Base-by-base conservation (phyloP, 2,329 filamentous ascomycete species). In the Emmonsiellopsis sp. region DNA sequence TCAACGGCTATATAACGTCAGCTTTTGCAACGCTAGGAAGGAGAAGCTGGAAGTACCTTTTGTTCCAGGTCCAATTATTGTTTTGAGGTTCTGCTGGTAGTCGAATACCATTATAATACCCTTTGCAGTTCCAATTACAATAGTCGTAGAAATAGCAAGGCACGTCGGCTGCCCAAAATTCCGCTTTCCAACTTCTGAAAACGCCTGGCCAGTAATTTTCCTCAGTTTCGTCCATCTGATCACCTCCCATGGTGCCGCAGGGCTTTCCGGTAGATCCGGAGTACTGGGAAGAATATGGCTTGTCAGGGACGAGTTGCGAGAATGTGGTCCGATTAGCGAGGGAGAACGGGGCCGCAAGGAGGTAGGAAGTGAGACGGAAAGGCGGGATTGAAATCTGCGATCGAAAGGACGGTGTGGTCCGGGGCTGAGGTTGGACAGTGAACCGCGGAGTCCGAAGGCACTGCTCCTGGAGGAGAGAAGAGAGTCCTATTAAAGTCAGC, bases 81-180 rank as follows among this genome's bases (percentile, higher is more conserved):
- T 85, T 71, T 95, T 96, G 54, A 97, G 74, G 61, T 87, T 93
- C 71, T 98, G 93, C 68, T 94, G 89, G 69, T 96, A 97, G 74
- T 98, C 94, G 73, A 98, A 98, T 55, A 97, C 84, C 65, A 98
- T 76, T 54, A 97, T 87, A 68, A 96, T 85, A 52, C 94, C 93
- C 70, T 95, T 97, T 3, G 89, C 88, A 0, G 94, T 98, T 31
- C 93, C 93, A 51, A 98, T 72, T 11, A 91, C 88, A 62, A 98
- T 94, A 7, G 85, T 84, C 2, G 91, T 87, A 58, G 92, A 91
- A 47, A 96, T 86, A 42, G 86, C 85, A 63, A 97, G 79, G 72
- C 90, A 96, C 0, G 92, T 96, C 27, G 92, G 90, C 42, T 84
- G 80, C 32, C 93, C 94, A 75, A 96, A 97, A 68, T 88, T 96